Percentiles rank a stretch among this genome's conserved stretches.
These are phyloP conservation scores for Botrytis hyacinthi DNA, from an alignment of 2,329 filamentous ascomycete genomes.

Conservation along the genomic window DNA sequence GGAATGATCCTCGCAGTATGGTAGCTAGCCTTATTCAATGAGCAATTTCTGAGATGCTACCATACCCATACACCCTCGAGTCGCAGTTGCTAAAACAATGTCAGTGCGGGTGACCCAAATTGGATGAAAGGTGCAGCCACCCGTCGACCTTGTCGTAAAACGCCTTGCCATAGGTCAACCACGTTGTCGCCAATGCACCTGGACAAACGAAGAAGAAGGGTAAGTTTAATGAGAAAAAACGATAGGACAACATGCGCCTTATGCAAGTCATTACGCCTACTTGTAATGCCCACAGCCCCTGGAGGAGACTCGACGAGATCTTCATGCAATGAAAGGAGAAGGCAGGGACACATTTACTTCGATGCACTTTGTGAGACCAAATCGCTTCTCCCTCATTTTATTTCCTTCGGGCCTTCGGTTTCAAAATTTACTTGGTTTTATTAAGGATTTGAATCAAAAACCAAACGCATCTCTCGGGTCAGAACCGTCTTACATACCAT, in stretches of 20 bases:
- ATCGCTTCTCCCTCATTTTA: not conserved
- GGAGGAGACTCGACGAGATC: constrained; percentile 32
- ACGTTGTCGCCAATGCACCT: constrained; percentile 35
- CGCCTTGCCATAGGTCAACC: constrained; percentile 32
- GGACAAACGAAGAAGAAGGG: constrained; percentile 34
- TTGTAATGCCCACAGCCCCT: constrained; percentile 23
- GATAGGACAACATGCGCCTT: constrained; percentile 30
- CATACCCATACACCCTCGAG: constrained; percentile 29
- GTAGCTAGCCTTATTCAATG: constrained; percentile 12
- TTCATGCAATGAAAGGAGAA: constrained; percentile 19
- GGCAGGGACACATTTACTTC: constrained; percentile 1
- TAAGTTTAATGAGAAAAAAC: constrained; percentile 16
- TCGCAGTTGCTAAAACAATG: constrained; percentile 29
- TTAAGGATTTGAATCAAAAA: not conserved
- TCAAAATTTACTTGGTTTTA: not conserved
- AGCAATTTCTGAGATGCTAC: constrained; percentile 14
- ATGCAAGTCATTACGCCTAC: constrained; percentile 27
- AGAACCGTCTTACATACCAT: not conserved
- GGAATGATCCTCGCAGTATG: not conserved
- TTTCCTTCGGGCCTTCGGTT: not conserved
- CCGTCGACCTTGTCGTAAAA: constrained; percentile 31
- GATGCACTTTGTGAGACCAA: constrained; percentile 7
- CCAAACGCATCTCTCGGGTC: not conserved
- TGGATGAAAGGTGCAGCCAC: constrained; percentile 29
- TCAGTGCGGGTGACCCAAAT: constrained; percentile 29